Conservation (phyloP, 495 filamentous ascomycete species). For the Tuber indicum region DNA sequence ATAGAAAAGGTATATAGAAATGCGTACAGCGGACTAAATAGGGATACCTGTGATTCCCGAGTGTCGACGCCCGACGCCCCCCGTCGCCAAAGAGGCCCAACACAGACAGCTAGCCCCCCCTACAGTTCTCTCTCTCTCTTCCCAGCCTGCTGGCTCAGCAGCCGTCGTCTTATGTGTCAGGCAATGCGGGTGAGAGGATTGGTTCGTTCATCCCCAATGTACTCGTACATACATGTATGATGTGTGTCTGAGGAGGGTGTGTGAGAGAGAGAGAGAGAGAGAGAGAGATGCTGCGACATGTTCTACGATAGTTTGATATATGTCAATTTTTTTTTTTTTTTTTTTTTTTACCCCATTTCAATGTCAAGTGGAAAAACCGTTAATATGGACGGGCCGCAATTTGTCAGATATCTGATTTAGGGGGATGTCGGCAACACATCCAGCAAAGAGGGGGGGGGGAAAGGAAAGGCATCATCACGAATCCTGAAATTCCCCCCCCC, state of each 20-base stretch:
- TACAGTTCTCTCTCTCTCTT: background rate
- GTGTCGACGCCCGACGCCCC: background rate
- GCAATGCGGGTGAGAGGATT: background rate
- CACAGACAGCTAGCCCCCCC: background rate
- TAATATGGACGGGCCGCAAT: background rate
- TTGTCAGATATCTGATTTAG: slow-evolving; percentile 6
- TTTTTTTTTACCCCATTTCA: background rate
- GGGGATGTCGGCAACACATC: background rate
- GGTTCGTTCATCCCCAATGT: background rate
- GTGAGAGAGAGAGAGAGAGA: too few relatives aligned
- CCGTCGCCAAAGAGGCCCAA: background rate
- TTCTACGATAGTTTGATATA: slow-evolving; percentile 4
- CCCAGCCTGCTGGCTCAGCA: background rate
- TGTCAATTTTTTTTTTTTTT: slow-evolving; percentile 1
- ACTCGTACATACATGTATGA: background rate
- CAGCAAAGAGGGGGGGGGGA: background rate
- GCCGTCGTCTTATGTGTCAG: background rate
- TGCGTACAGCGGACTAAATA: background rate
- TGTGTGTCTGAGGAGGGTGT: background rate
- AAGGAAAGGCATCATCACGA: background rate
- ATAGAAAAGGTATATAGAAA: background rate
- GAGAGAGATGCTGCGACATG: background rate
- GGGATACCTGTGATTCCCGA: background rate
- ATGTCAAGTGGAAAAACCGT: background rate
- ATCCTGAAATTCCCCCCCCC: background rate